These are phyloP conservation scores for Penicillium ochrochloron DNA, from an alignment of 495 filamentous ascomycete genomes.

Conservation along the genomic window DNA sequence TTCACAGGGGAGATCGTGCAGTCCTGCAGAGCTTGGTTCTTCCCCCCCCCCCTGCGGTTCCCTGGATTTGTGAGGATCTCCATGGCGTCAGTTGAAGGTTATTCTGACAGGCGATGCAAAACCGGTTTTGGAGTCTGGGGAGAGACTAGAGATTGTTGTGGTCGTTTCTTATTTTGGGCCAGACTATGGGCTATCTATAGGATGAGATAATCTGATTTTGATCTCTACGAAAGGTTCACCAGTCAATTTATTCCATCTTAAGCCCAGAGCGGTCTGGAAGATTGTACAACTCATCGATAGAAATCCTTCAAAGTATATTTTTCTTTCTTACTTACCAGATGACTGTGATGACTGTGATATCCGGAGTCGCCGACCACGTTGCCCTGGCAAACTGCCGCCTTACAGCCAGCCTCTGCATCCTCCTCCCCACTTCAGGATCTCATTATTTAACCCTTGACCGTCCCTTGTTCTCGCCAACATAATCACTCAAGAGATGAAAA, in stretches of 20 bases:
- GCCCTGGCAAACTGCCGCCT: constrained; percentile 12
- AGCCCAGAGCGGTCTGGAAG: background rate
- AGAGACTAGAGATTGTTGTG: background rate
- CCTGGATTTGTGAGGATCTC: background rate
- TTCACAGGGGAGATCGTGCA: constrained; percentile 6
- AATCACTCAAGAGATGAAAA: too few species aligned
- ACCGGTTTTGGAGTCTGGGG: constrained; percentile 21
- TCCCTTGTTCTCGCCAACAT: background rate
- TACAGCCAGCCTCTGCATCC: constrained; percentile 8
- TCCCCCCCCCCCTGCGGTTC: background rate
- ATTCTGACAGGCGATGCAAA: constrained; percentile 16
- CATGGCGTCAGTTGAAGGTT: constrained; percentile 23
- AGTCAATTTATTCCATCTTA: background rate
- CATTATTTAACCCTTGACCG: background rate
- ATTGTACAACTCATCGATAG: background rate
- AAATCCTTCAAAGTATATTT: background rate
- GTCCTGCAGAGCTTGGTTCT: background rate
- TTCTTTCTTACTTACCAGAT: background rate
- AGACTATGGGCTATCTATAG: too few species aligned
- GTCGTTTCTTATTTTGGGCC: background rate
- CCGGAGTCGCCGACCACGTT: constrained; percentile 11
- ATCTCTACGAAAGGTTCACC: background rate
- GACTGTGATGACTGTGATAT: background rate
- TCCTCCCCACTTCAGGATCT: background rate
- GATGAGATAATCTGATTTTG: background rate